Evolutionary conservation across 345 rosid species (phyloP).

Genomic region (Eutrema yunnanense): DNA sequence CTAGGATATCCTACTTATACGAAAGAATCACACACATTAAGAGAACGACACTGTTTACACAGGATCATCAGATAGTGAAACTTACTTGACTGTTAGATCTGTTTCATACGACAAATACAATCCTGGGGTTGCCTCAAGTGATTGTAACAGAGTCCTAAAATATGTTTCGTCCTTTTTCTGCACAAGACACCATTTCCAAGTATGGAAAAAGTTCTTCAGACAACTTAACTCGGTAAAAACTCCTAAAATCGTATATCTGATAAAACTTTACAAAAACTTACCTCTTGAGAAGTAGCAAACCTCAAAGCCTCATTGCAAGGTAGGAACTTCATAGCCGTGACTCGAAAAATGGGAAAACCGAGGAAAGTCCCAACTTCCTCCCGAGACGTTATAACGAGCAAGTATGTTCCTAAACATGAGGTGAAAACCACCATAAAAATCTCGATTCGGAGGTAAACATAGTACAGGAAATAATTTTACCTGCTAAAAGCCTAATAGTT

Average conservation of each 20-base stretch:
- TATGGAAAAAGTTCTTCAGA: neutral
- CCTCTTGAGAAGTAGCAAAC: slow-evolving; percentile 73
- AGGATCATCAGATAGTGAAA: slow-evolving; percentile 1
- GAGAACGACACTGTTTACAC: neutral
- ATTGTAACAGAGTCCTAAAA: slow-evolving; percentile 63
- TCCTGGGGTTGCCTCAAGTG: slow-evolving; percentile 82
- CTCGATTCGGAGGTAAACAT: neutral
- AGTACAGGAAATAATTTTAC: slow-evolving; percentile 28
- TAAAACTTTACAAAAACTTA: slow-evolving; percentile 28
- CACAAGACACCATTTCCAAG: slow-evolving; percentile 20
- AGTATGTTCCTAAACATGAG: slow-evolving; percentile 44
- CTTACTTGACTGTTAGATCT: slow-evolving; percentile 93
- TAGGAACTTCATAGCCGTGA: slow-evolving; percentile 66
- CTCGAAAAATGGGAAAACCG: slow-evolving; percentile 67
- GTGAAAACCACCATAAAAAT: slow-evolving; percentile 14
- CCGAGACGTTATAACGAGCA: slow-evolving; percentile 71
- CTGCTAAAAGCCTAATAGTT: slow-evolving; percentile 80
- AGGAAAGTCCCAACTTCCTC: slow-evolving; percentile 65
- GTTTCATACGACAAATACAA: slow-evolving; percentile 81
- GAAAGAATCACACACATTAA: neutral
- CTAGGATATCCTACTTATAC: neutral
- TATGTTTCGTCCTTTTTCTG: slow-evolving; percentile 85
- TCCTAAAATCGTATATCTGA: neutral
- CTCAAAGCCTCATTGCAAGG: slow-evolving; percentile 67
- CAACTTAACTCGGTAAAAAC: neutral